These are phyloP conservation scores for Microstroma glucosiphilum DNA, from an alignment of 1,284 basidiomycete species.

Conservation along the genomic window DNA sequence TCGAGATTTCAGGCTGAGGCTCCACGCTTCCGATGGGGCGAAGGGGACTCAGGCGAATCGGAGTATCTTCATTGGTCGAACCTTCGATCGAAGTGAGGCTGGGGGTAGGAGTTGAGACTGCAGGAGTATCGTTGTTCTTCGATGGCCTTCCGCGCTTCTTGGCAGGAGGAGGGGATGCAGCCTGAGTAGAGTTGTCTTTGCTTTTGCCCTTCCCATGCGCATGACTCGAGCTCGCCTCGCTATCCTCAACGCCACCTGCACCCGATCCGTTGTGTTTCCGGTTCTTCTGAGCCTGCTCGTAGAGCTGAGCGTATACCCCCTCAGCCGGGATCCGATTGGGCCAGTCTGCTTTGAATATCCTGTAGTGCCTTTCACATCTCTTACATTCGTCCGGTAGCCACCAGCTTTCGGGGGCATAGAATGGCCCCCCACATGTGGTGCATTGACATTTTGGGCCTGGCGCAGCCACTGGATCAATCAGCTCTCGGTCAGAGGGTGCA, in stretches of 20 bases:
- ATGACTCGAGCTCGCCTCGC: too few relatives aligned
- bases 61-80: background rate
- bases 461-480: constrained; percentile 6
- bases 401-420: constrained; percentile 47
- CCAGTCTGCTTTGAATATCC: constrained; percentile 49
- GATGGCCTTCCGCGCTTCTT: constrained; percentile 9
- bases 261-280: background rate
- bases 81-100: background rate
- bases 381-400: constrained; percentile 48
- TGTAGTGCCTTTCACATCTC: constrained; percentile 48
- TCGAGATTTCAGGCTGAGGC: background rate
- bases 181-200: constrained; percentile 6
- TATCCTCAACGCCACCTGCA: constrained; percentile 5
- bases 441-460: constrained; percentile 35
- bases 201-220: constrained; percentile 13
- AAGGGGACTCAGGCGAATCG: constrained; percentile 9
- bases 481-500: constrained; percentile 12
- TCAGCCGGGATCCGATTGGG: constrained; percentile 25
- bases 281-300: constrained; percentile 7
- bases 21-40: background rate
- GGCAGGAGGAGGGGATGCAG: background rate
- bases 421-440: constrained; percentile 40
- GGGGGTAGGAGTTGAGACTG: background rate
- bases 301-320: background rate
- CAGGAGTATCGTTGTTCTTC: background rate